phyloP scores from a whole-genome alignment of 1,139 yeast genomes.

The Pichia sp. region DNA sequence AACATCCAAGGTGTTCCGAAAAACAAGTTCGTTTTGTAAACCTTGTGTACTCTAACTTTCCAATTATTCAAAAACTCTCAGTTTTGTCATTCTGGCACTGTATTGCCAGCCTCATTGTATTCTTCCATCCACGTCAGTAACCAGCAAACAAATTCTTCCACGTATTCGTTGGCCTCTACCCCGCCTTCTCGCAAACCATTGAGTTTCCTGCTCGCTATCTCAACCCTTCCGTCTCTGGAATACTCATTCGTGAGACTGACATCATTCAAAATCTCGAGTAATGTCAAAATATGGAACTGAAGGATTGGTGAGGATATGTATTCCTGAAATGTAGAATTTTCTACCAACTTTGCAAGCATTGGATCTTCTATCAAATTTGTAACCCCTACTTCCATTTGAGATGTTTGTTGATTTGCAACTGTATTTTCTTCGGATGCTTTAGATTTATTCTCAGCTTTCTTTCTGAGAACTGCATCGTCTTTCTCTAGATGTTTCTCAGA shows the following conservation, averaged over 20 bases:
- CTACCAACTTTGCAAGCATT: constrained; percentile 27
- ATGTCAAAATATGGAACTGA: constrained; percentile 48
- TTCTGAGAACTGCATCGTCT: not conserved
- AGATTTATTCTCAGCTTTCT: not conserved
- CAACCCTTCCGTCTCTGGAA: constrained; percentile 47
- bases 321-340: constrained; percentile 40
- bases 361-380: constrained; percentile 19
- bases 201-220: constrained; percentile 57
- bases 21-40: constrained; percentile 26
- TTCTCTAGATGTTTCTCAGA: constrained; percentile 40
- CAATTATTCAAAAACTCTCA: not conserved
- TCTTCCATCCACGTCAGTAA: constrained; percentile 15
- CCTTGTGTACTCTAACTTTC: not conserved
- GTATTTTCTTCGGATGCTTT: not conserved
- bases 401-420: not conserved
- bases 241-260: constrained; percentile 43
- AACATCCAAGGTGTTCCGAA: constrained; percentile 34
- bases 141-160: constrained; percentile 54
- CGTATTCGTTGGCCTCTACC: constrained; percentile 54
- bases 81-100: not conserved
- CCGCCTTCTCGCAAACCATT: constrained; percentile 62
- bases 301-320: constrained; percentile 48
- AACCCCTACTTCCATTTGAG: not conserved
- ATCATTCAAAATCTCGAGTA: constrained; percentile 46
- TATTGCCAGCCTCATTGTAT: not conserved